A percentile compares a stretch with the other conserved stretches of the same genome.
Conservation (phyloP, 1,284 basidiomycete genomes). For the Boletus smithii region DNA sequence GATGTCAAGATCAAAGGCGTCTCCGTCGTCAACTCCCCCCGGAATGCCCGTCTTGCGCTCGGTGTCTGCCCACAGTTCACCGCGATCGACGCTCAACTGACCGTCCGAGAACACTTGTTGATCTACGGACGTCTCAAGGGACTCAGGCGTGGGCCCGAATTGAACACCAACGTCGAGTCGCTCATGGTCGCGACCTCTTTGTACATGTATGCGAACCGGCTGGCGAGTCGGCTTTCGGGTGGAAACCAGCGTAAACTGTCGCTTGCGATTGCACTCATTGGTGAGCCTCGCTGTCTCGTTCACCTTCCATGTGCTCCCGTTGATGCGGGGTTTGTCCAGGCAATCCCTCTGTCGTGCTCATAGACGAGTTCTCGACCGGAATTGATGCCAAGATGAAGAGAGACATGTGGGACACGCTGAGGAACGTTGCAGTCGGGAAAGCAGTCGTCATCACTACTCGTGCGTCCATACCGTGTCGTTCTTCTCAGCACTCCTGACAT, state of each 20-base stretch:
- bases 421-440: slow-evolving; percentile 61
- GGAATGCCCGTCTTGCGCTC: slow-evolving; percentile 59
- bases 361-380: slow-evolving; percentile 82
- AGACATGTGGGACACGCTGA: slow-evolving; percentile 76
- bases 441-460: slow-evolving; percentile 69
- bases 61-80: slow-evolving; percentile 84
- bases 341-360: slow-evolving; percentile 73
- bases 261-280: slow-evolving; percentile 76
- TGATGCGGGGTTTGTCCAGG: slow-evolving; percentile 36
- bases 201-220: slow-evolving; percentile 58
- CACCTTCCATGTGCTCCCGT: background rate
- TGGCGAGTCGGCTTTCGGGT: slow-evolving; percentile 72
- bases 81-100: slow-evolving; percentile 74
- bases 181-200: slow-evolving; percentile 63
- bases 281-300: slow-evolving; percentile 33
- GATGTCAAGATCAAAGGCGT: slow-evolving; percentile 63
- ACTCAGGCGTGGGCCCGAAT: slow-evolving; percentile 45
- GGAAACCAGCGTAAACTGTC: slow-evolving; percentile 80
- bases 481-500: background rate
- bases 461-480: slow-evolving; percentile 34
- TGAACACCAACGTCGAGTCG: slow-evolving; percentile 53
- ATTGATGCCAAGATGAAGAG: slow-evolving; percentile 82
- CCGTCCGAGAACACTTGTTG: slow-evolving; percentile 70
- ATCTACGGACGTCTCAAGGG: slow-evolving; percentile 72
- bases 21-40: slow-evolving; percentile 60